phyloP scores from a whole-genome alignment of 371 early-diverging fungal species.

The Mucor saturninus region DNA sequence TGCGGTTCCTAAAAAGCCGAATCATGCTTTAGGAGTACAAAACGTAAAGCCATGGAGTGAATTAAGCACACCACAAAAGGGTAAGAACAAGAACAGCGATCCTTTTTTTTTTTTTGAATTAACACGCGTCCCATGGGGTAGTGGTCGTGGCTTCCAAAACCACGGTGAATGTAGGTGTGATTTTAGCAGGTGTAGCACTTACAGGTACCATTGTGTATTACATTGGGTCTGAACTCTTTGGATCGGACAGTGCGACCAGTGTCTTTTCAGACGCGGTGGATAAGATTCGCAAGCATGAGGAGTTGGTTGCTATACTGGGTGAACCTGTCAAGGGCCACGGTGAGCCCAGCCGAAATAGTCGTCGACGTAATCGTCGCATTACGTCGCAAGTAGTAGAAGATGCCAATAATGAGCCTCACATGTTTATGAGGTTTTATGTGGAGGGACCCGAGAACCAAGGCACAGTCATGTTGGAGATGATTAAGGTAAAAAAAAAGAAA shows the following conservation, averaged over 20 bases:
- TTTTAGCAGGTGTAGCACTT: constrained; percentile 41
- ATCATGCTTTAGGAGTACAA: constrained; percentile 5
- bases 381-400: constrained; percentile 50
- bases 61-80: constrained; percentile 48
- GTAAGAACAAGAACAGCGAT: constrained; percentile 14
- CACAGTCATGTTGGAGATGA: constrained; percentile 54
- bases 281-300: constrained; percentile 36
- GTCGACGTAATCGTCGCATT: constrained; percentile 52
- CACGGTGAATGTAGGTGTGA: constrained; percentile 44
- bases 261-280: constrained; percentile 54
- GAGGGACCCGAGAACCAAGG: constrained; percentile 55
- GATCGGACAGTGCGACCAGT: constrained; percentile 44
- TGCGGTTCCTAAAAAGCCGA: constrained; percentile 16
- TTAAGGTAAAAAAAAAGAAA: constrained; percentile 30
- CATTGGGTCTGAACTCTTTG: constrained; percentile 43
- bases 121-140: background rate
- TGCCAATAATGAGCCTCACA: constrained; percentile 40
- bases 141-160: constrained; percentile 51
- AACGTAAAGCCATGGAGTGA: constrained; percentile 49
- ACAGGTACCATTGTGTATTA: constrained; percentile 43
- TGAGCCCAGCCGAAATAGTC: constrained; percentile 47
- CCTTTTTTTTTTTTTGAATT: background rate
- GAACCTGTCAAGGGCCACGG: constrained; percentile 54
- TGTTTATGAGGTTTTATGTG: constrained; percentile 58
- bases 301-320: constrained; percentile 25